Base-by-base conservation (phyloP, 331 rosid species). In the Acacia pycnantha region DNA sequence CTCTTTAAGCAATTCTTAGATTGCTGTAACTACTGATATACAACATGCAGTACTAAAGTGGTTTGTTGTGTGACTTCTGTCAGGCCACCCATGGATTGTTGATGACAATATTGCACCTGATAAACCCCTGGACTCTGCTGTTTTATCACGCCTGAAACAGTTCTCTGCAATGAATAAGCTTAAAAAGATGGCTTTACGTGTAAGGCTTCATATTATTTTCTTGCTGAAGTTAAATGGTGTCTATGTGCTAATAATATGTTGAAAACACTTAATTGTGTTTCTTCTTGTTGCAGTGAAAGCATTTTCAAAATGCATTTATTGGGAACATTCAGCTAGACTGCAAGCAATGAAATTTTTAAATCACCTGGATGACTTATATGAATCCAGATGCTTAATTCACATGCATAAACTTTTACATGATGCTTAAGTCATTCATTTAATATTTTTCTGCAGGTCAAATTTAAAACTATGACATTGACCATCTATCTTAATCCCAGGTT, bases 81-180 rank as follows among this genome's bases (percentile, higher is more conserved):
- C 86, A 89, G 92, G 89, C 37, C 92, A 89, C 76, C 88, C 92
- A 41, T 89, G 92, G 92, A 89, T 89, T 58, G 85, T 85, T 53
- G 90, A 85, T 76, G 92, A 87, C 84, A 88, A 70, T 61, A 79
- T 85, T 62, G 92, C 90, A 35, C 90, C 90, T 1, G 92, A 89
- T 87, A 89, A 84, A 62, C 89, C 90, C 77, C 89, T 89, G 79
- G 92, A 89, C 82, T 89, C 92, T 51, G 90, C 92, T 35, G 90
- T 89, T 73, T 70, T 89, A 26, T 83, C 90, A 27, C 90, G 90
- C 74, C 31, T 89, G 82, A 89, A 87, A 87, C 87, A 87, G 70
- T 89, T 89, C 90, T 89, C 85, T 40, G 92, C 90, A 66, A 89
- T 89, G 92, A 89, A 89, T 77, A 89, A 89, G 71, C 92, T 89